Conservation (phyloP, 306 rosid genomes). For the Alnus rubra region DNA sequence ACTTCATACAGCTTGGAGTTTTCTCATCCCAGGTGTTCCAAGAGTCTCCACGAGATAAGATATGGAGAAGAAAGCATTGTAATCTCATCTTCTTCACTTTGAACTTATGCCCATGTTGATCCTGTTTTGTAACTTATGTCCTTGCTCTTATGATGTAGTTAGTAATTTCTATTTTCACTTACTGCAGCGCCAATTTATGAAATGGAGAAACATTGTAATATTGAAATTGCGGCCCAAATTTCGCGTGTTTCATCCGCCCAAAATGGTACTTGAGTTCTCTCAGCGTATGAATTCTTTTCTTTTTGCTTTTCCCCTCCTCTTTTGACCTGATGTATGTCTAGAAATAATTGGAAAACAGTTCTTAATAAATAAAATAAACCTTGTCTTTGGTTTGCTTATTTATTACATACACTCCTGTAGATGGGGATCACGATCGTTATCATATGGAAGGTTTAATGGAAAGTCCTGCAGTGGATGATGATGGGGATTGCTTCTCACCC, state of each 20-base stretch:
- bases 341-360: not conserved
- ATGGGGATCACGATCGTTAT: conserved; percentile 75
- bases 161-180: conserved; percentile 30
- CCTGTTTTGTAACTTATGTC: not conserved
- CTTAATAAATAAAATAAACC: not conserved
- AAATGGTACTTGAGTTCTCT: conserved; percentile 76
- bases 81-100: conserved; percentile 39
- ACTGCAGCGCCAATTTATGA: conserved; percentile 77
- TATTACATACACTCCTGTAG: conserved; percentile 40
- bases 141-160: conserved; percentile 8
- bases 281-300: conserved; percentile 37
- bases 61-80: conserved; percentile 88
- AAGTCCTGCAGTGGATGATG: conserved; percentile 87
- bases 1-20: conserved; percentile 85
- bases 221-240: conserved; percentile 90
- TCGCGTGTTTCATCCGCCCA: conserved; percentile 68
- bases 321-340: not conserved
- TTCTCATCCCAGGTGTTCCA: conserved; percentile 99
- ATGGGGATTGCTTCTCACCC: conserved; percentile 92
- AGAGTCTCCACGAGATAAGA: conserved; percentile 84
- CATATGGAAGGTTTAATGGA: conserved; percentile 91
- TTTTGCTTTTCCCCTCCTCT: conserved; percentile 24
- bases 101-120: conserved; percentile 10
- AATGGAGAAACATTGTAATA: conserved; percentile 93
- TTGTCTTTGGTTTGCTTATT: conserved; percentile 21